Conservation (phyloP, 2,329 filamentous ascomycete species). For the Venturia pyrina region DNA sequence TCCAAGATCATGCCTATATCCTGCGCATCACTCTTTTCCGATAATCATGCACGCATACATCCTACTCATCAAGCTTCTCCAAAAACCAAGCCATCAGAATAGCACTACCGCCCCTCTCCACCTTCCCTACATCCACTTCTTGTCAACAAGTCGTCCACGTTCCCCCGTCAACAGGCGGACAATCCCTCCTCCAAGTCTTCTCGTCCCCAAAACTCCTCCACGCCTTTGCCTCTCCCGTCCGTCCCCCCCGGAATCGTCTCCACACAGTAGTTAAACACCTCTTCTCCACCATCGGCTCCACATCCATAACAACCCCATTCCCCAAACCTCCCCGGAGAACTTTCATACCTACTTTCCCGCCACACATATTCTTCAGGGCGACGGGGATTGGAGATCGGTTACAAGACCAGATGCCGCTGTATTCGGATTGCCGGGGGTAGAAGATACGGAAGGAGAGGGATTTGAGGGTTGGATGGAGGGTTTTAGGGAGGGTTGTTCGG, state of each 20-base stretch:
- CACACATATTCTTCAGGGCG: not conserved
- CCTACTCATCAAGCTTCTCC: not conserved
- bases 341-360: conserved; percentile 1
- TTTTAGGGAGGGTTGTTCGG: not conserved
- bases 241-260: not conserved
- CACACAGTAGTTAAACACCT: not conserved
- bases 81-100: not conserved
- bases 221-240: not conserved
- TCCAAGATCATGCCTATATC: too few species aligned
- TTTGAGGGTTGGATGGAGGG: not conserved
- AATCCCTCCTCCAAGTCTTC: not conserved
- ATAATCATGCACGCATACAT: not conserved
- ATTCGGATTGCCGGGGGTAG: not conserved
- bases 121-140: not conserved
- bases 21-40: too few species aligned
- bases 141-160: not conserved
- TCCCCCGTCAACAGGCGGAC: not conserved
- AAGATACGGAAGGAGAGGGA: conserved; percentile 7
- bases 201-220: conserved; percentile 7
- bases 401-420: conserved; percentile 5
- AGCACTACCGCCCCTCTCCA: not conserved
- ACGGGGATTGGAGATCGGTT: not conserved
- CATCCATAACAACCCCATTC: conserved; percentile 3
- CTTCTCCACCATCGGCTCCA: not conserved
- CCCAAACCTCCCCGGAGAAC: not conserved